Percentiles rank a stretch among this genome's conserved stretches.
Evolutionary conservation across 2,329 filamentous ascomycete genomes (phyloP).

Genomic region (Alternaria brassicicola): DNA sequence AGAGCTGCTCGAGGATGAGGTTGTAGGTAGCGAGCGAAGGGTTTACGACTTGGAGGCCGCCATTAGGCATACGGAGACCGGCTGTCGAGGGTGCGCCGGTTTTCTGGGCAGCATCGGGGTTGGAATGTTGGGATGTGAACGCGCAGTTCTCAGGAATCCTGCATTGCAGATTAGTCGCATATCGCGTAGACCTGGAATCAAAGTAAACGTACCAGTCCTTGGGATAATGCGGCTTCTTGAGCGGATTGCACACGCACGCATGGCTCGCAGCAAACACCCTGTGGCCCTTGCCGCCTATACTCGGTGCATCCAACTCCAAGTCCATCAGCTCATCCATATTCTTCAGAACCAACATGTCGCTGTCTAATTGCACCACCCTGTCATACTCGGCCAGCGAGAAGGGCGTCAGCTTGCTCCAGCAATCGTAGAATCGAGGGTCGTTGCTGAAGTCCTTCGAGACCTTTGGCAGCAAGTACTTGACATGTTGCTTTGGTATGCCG

Average conservation of each 20-base stretch:
- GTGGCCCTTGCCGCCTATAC: slow-evolving; percentile 59
- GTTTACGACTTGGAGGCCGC: slow-evolving; percentile 66
- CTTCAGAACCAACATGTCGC: slow-evolving; percentile 80
- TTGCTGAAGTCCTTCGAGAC: slow-evolving; percentile 70
- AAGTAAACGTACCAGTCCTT: slow-evolving; percentile 63
- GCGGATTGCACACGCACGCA: slow-evolving; percentile 85
- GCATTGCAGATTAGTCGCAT: not conserved
- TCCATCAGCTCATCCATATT: slow-evolving; percentile 96
- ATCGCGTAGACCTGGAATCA: not conserved
- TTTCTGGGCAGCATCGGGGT: slow-evolving; percentile 58
- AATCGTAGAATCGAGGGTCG: slow-evolving; percentile 86
- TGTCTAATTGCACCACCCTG: slow-evolving; percentile 82
- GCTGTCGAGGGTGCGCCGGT: slow-evolving; percentile 57
- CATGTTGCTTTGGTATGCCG: slow-evolving; percentile 70
- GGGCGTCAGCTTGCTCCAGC: slow-evolving; percentile 84
- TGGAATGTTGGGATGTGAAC: slow-evolving; percentile 63
- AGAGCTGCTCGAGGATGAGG: slow-evolving; percentile 56
- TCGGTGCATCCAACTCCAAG: slow-evolving; percentile 69
- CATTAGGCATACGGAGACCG: slow-evolving; percentile 65
- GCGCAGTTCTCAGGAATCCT: slow-evolving; percentile 65
- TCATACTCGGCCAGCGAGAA: slow-evolving; percentile 79
- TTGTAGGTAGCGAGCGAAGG: slow-evolving; percentile 61
- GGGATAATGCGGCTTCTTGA: slow-evolving; percentile 80
- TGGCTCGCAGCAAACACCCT: slow-evolving; percentile 82
- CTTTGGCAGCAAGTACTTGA: slow-evolving; percentile 74